Evolutionary conservation across 768 basidiomycete genomes (phyloP).

Genomic region (Plicaturopsis crispa): DNA sequence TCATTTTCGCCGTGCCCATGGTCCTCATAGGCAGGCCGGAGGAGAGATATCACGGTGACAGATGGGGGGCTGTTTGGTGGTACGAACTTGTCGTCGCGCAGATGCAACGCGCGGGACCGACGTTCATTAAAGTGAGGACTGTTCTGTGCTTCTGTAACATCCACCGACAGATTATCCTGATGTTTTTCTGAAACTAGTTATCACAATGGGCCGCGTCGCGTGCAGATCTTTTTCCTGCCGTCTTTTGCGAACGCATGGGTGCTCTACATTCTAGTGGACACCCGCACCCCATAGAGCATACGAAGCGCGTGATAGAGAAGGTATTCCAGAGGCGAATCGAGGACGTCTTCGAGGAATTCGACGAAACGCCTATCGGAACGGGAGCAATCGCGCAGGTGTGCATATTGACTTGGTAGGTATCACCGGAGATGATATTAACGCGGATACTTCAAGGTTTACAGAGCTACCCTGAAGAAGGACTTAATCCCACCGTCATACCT

Average conservation of each 20-base stretch:
- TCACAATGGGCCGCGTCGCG: conserved; percentile 98
- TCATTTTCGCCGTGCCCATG: conserved; percentile 80
- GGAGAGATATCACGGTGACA: conserved; percentile 55
- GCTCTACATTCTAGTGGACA: conserved; percentile 83
- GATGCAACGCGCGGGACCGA: conserved; percentile 95
- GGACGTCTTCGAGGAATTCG: conserved; percentile 88
- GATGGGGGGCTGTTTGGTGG: conserved; percentile 97
- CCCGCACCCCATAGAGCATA: conserved; percentile 75
- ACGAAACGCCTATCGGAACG: conserved; percentile 83
- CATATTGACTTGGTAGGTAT: conserved; percentile 3
- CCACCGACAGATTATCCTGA: conserved; percentile 4
- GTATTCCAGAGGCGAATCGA: conserved; percentile 82
- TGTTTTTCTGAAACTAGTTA: conserved; percentile 40
- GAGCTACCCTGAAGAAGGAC: conserved; percentile 76
- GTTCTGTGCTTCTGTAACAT: conserved; percentile 6
- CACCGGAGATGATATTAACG: no score
- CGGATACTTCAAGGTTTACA: conserved; percentile 59
- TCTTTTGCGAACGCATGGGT: conserved; percentile 79
- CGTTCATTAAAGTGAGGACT: conserved; percentile 83
- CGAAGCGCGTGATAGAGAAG: conserved; percentile 69
- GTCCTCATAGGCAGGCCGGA: conserved; percentile 59
- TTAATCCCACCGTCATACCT: conserved; percentile 83
- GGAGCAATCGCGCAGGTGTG: conserved; percentile 93
- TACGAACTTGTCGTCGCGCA: conserved; percentile 79
- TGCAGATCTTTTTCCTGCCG: conserved; percentile 84